Percentiles rank a stretch among this genome's conserved stretches.
These are phyloP conservation scores for Cadophora gregata DNA, from an alignment of 2,329 filamentous ascomycete genomes.

Conservation along the genomic window DNA sequence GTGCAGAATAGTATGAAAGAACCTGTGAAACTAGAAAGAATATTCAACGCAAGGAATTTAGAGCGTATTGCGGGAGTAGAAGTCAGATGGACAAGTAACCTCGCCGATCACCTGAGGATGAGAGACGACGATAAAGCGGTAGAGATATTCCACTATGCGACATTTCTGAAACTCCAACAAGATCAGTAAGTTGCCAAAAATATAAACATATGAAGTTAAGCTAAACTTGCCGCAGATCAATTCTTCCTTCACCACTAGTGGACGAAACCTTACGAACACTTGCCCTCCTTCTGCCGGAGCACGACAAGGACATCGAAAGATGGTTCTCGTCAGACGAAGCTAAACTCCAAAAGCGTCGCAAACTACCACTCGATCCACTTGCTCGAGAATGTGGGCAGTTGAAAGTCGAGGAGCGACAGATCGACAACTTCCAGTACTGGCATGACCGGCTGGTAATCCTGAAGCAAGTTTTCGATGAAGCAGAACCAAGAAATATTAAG, in stretches of 20 bases:
- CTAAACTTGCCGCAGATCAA: constrained; percentile 25
- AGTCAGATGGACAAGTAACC: constrained; percentile 48
- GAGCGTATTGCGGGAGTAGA: constrained; percentile 47
- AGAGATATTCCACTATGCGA: constrained; percentile 50
- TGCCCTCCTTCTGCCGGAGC: constrained; percentile 46
- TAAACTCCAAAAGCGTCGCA: constrained; percentile 23
- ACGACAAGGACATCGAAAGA: constrained; percentile 35
- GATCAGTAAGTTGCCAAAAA: constrained; percentile 15
- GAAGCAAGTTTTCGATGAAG: constrained; percentile 51
- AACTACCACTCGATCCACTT: constrained; percentile 40
- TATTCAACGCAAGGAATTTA: constrained; percentile 40
- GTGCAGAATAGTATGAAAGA: constrained; percentile 10
- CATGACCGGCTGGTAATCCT: constrained; percentile 51
- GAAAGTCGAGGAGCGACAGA: constrained; percentile 44
- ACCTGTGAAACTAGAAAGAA: constrained; percentile 23
- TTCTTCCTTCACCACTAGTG: constrained; percentile 44
- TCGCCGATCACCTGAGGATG: constrained; percentile 50
- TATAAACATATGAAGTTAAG: background rate
- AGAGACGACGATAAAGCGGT: constrained; percentile 49
- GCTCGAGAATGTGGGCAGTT: constrained; percentile 44
- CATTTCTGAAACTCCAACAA: constrained; percentile 45
- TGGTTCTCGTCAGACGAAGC: constrained; percentile 36
- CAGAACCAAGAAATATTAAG: constrained; percentile 44
- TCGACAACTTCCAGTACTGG: constrained; percentile 50
- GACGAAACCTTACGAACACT: constrained; percentile 49